A percentile compares a stretch with the other conserved stretches of the same genome.
Conservation (phyloP, 1,284 basidiomycete genomes). For the Puccinia polysora region DNA sequence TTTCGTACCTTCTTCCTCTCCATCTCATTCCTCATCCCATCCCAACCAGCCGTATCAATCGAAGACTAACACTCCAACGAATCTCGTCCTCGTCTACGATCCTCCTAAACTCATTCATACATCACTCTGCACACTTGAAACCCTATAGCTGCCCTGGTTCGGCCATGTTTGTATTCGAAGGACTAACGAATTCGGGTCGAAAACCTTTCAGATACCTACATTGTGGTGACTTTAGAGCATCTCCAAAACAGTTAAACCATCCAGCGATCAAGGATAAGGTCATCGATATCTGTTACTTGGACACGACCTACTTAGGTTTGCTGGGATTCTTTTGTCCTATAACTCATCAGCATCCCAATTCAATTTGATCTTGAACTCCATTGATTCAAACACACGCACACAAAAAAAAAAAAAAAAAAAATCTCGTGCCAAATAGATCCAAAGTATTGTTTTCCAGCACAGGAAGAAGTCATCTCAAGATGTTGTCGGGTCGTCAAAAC, state of each 20-base stretch:
- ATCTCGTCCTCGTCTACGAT: too few relatives aligned
- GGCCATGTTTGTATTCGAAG: conserved; percentile 39
- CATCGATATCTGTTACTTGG: conserved; percentile 35
- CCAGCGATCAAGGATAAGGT: conserved; percentile 15
- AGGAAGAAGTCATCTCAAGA: conserved; percentile 35
- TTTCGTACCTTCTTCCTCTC: background rate
- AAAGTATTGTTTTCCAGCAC: conserved; percentile 42
- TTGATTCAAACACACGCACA: background rate
- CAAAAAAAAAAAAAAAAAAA: background rate
- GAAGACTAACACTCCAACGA: too few relatives aligned
- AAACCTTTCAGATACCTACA: conserved; percentile 35
- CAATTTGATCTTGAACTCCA: background rate
- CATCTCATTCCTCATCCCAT: background rate
- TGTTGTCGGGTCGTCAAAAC: background rate
- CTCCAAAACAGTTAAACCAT: conserved; percentile 16
- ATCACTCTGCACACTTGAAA: too few relatives aligned
- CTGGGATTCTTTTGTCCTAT: too few relatives aligned
- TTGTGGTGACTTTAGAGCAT: conserved; percentile 39
- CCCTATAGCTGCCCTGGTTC: conserved; percentile 40
- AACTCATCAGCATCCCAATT: background rate
- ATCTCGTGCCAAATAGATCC: conserved; percentile 16
- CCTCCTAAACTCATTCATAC: too few relatives aligned
- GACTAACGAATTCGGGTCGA: background rate
- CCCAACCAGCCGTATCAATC: too few relatives aligned
- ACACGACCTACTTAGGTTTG: conserved; percentile 43